Evolutionary conservation across 108 stramenopile genomes (phyloP), one percentile per base, ranked within the genome.

Genomic region (Discostella stelligeroides): DNA sequence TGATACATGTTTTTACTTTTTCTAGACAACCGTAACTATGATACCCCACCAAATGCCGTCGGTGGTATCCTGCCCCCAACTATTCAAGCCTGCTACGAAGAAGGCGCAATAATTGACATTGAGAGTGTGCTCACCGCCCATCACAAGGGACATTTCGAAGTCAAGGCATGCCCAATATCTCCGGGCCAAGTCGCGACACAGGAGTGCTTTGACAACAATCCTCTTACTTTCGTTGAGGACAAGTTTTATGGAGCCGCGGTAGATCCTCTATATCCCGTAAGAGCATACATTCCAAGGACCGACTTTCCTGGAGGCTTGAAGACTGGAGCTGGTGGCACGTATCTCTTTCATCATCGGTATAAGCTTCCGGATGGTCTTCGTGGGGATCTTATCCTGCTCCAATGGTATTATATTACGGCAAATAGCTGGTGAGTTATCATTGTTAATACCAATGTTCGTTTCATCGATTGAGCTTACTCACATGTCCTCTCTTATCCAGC

Each of bases 381-480:
- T 41, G 73, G 73, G n/a, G 73, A 74, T 21, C 48, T 81, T 24
- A 74, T 87, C 8, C 60, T 89, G 14, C 46, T 87, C 17, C 87
- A 89, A 58, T 92, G 92, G 92, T 70, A 73, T 21, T 92, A 92
- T 63, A 40, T 85, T 2, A 92, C 89, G 0, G 92, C 82, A 25
- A 92, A 92, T 46, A 77, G 76, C 42, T 77, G 76, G 34, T 34
- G 34, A 34, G 34, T 34, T 34, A 34, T 3, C 3, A 5, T 34
- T 34, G 3, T 34, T 6, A 5, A 34, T n/a, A n/a, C n/a, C n/a
- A n/a, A n/a, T n/a, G n/a, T n/a, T 6, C 34, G 34, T 34, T 34
- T 34, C 34, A 34, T 34, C 34, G 6, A 34, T 5, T 34, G 34
- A 34, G 6, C 3, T 5, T 34, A 34, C 6, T 34, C 34, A 34